Evolutionary conservation across 129 eudicot genomes (phyloP), one percentile per base, ranked within the genome.

Genomic region (Lonicera japonica): DNA sequence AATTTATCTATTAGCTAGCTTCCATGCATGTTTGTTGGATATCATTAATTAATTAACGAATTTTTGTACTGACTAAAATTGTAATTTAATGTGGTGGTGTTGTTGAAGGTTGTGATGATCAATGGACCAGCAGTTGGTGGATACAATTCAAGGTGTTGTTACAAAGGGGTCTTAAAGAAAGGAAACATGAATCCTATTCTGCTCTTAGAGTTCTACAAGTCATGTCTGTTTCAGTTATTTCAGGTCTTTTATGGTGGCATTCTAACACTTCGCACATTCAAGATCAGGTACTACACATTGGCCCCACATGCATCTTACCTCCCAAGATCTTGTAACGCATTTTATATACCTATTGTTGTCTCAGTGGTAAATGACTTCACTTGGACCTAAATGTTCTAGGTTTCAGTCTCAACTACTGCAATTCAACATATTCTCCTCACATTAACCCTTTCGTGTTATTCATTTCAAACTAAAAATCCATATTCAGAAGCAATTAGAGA

Each of bases 191-290:
- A 70, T 81, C 97, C 10, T 90, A 73, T 69, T 90, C 97, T 0
- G 95, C 83, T 46, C 75, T 90, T 41, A 75, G 90, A 69, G 81
- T 86, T 68, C 84, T 90, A 63, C 97, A 90, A 73, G 97, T 90
- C 77, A 81, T 90, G 82, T 86, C 97, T 47, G 95, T 90, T 72
- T 79, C 97, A 3, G 46, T 90, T 66, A 77, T 90, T 73, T 81
- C 97, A 0, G 97, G 97, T 20, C 94, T 90, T 64, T 61, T 90
- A 36, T 90, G 97, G 97, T 90, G 97, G 97, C 95, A 90, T 58
- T 90, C 95, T 18, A 82, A 84, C 73, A 70, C 82, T 22, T 72
- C 82, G 8, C 87, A 86, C 74, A 65, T 90, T 58, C 95, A 83
- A 75, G 97, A 90, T 77, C 97, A 90, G 95, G 97, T 90, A 78